Evolutionary conservation across 2,329 filamentous ascomycete genomes (phyloP), one percentile per base, ranked within the genome.

Genomic region (Colletotrichum godetiae): DNA sequence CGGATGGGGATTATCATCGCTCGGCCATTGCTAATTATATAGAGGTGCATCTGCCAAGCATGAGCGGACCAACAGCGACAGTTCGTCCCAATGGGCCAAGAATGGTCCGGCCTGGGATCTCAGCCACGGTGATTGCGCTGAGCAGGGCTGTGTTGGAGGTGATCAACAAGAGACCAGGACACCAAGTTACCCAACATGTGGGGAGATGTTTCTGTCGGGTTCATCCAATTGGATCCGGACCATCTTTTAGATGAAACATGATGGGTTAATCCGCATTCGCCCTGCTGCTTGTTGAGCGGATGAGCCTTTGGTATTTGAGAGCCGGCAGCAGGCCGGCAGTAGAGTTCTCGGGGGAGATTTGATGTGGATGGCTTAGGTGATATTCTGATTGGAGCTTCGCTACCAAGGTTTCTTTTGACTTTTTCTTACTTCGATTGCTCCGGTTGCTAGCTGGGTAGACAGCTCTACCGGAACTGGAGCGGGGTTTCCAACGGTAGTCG

Each of bases 81-180:
- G 67, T 71, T 71, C 67, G 66, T 65, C 60, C 55, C 60, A 70
- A 61, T 37, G 35, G 19, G 71, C 71, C 67, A 73, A 73, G 71
- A 22, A n/a, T 29, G 33, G n/a, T 55, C 24, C 22, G 35, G 60
- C 42, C 60, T 15, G 60, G 67, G 33, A 37, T 52, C 71, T 71
- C 60, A 73, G 71, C 71, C 71, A 73, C 71, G 60, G 67, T 66
- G 71, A 73, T 71, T 73, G 70, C 70, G 70, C 70, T 65, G 27
- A 53, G 53, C 67, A 64, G 67, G 71, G 71, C 71, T 65, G 55
- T 73, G 71, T 49, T 70, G 49, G 37, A 42, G n/a, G 19, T 33
- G 71, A 70, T 73, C 67, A 52, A 24, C 71, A 62, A 49, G 19
- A 49, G 19, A 22, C 12, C 67, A 24, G 35, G 37, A 42, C 37